Conservation (phyloP, 495 filamentous ascomycete species). For the Aspergillus sclerotioniger region DNA sequence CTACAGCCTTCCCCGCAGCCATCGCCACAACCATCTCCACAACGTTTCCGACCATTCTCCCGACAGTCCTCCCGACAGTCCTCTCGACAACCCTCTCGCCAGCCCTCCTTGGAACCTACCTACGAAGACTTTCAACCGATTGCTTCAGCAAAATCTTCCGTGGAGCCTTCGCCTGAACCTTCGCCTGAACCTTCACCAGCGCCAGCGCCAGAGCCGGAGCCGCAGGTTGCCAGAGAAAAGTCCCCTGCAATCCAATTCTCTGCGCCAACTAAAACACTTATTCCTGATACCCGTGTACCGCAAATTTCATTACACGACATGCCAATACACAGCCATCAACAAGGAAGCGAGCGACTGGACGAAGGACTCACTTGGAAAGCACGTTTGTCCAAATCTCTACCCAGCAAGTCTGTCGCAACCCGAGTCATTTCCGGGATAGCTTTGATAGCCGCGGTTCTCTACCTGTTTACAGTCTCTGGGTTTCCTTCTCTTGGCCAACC, state of each 20-base stretch:
- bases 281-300: constrained; percentile 16
- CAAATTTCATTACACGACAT: neutral
- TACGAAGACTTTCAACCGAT: neutral
- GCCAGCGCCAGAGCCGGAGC: constrained; percentile 7
- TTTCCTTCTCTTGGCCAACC: constrained; percentile 8
- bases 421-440: neutral
- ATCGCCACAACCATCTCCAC: neutral
- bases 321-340: neutral
- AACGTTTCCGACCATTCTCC: neutral
- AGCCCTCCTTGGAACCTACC: neutral
- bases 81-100: neutral
- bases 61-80: neutral
- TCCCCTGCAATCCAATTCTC: neutral
- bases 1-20: neutral
- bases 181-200: constrained; percentile 1
- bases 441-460: neutral
- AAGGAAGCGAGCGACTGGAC: neutral
- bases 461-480: neutral
- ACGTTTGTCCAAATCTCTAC: neutral
- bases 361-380: neutral
- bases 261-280: constrained; percentile 27
- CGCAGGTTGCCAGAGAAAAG: constrained; percentile 12
- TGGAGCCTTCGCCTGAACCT: constrained; percentile 1
- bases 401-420: constrained; percentile 4
- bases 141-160: constrained; percentile 2